Evolutionary conservation across 1,284 basidiomycete genomes (phyloP).

Genomic region (Trichosporon faecale): DNA sequence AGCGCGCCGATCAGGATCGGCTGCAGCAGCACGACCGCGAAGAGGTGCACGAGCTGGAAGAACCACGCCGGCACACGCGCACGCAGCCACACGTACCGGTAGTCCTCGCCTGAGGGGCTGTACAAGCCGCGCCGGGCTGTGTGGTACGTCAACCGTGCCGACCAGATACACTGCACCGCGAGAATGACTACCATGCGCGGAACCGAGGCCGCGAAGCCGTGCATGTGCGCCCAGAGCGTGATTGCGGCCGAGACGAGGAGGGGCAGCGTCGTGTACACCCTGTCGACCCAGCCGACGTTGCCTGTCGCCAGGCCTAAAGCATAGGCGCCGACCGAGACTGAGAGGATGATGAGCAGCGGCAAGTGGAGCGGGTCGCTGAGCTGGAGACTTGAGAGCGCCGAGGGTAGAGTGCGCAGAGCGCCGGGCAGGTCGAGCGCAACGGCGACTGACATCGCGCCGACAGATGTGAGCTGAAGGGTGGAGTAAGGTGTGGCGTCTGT

Average conservation of each 20-base stretch:
- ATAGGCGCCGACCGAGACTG: conserved; percentile 33
- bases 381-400: not conserved
- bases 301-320: conserved; percentile 58
- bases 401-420: not conserved
- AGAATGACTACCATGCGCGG: conserved; percentile 71
- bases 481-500: not conserved
- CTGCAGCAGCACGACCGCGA: conserved; percentile 62
- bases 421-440: not conserved
- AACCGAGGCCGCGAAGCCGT: conserved; percentile 56
- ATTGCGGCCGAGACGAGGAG: conserved; percentile 73
- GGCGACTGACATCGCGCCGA: not conserved
- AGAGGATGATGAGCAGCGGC: conserved; percentile 29
- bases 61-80: conserved; percentile 63
- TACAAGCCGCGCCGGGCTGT: conserved; percentile 82
- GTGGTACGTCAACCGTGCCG: conserved; percentile 70
- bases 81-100: conserved; percentile 80
- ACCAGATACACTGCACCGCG: conserved; percentile 63
- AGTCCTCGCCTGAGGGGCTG: conserved; percentile 67
- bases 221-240: conserved; percentile 57
- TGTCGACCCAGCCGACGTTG: conserved; percentile 75
- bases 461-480: not conserved
- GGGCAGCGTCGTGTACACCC: conserved; percentile 70
- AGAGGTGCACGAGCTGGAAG: conserved; percentile 73
- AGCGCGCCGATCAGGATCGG: conserved; percentile 67
- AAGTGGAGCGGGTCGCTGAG: conserved; percentile 36